A percentile compares a stretch with the other conserved stretches of the same genome.
Evolutionary conservation across 345 rosid genomes (phyloP).

Genomic region (Salix udensis): DNA sequence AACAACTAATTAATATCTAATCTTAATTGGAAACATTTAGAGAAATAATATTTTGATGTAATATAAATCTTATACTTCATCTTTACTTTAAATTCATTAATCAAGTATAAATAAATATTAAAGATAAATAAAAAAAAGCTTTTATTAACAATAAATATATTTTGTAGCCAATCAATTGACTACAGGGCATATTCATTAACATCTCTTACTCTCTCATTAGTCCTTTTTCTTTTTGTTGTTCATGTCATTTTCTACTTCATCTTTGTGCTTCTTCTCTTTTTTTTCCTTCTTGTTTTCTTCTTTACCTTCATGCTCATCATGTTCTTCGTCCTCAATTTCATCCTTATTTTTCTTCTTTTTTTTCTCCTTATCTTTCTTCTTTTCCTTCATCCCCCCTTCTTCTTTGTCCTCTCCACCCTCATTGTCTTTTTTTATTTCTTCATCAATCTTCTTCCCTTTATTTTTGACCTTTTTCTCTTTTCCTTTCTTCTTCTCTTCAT

Average conservation of each 20-base stretch:
- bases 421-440: not conserved
- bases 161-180: too few species aligned
- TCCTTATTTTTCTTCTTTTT: conserved; percentile 9
- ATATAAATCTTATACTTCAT: too few species aligned
- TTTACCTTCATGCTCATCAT: not conserved
- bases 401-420: conserved; percentile 4
- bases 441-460: conserved; percentile 1
- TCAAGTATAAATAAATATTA: too few species aligned
- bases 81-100: too few species aligned
- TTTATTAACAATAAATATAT: too few species aligned
- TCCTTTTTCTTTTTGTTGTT: conserved; percentile 11
- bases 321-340: not conserved
- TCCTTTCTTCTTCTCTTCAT: not conserved
- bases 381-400: not conserved
- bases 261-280: conserved; percentile 10
- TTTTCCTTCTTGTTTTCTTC: conserved; percentile 4
- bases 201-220: not conserved
- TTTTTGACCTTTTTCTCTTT: not conserved
- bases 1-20: too few species aligned
- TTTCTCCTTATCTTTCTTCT: conserved; percentile 3
- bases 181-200: too few species aligned
- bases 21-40: too few species aligned
- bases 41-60: too few species aligned
- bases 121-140: too few species aligned
- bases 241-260: not conserved